Evolutionary conservation across 2,329 filamentous ascomycete genomes (phyloP).

Genomic region (Shiraia sp.): DNA sequence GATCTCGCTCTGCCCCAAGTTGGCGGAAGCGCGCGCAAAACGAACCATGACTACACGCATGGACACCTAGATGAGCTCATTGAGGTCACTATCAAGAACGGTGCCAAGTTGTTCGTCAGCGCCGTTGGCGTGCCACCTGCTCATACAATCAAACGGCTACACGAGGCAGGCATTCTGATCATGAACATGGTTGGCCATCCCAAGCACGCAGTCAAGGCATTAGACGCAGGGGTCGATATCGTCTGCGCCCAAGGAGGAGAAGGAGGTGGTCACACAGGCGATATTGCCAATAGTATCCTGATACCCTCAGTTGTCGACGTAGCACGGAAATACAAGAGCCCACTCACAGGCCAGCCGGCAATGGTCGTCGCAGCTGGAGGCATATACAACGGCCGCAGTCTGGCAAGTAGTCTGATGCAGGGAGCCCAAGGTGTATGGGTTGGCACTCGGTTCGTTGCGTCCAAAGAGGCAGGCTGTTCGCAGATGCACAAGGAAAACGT

Average conservation of each 20-base stretch:
- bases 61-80: constrained; percentile 87
- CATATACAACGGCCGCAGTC: constrained; percentile 77
- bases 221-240: constrained; percentile 85
- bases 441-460: constrained; percentile 88
- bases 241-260: constrained; percentile 92
- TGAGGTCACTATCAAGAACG: constrained; percentile 80
- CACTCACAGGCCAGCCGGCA: constrained; percentile 70
- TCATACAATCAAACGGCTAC: constrained; percentile 73
- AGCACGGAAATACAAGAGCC: constrained; percentile 70
- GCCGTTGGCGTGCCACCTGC: constrained; percentile 86
- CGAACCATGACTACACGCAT: constrained; percentile 94
- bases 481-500: constrained; percentile 83
- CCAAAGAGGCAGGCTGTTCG: constrained; percentile 77
- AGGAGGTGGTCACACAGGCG: constrained; percentile 90
- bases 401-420: constrained; percentile 84
- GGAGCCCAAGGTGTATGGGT: constrained; percentile 92
- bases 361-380: constrained; percentile 90
- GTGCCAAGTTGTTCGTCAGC: constrained; percentile 82
- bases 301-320: constrained; percentile 88
- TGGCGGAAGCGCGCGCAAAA: constrained; percentile 80
- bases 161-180: constrained; percentile 77
- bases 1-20: constrained; percentile 91
- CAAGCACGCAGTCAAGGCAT: constrained; percentile 85
- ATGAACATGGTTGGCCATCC: constrained; percentile 99
- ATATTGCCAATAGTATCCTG: constrained; percentile 82